Percentiles rank a stretch among this genome's conserved stretches.
Conservation (phyloP, 345 rosid species). For the Boechera divaricarpa region DNA sequence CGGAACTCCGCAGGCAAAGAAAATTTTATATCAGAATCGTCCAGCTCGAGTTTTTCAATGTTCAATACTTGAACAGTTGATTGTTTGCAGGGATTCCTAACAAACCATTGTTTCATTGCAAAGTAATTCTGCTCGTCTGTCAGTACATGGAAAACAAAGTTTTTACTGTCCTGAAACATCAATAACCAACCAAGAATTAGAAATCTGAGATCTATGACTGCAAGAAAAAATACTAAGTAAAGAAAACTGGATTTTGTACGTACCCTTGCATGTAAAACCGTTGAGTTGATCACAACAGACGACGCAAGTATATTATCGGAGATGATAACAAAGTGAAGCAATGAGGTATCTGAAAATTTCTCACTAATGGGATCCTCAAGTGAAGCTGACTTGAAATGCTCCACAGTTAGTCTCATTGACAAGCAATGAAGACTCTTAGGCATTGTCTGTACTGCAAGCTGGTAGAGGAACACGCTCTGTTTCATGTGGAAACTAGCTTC, state of each 20-base stretch:
- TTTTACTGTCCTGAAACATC: conserved; percentile 78
- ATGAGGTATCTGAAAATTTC: conserved; percentile 66
- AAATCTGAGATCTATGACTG: conserved; percentile 15
- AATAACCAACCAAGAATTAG: conserved; percentile 39
- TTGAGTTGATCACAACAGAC: conserved; percentile 90
- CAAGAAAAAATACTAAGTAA: conserved; percentile 24
- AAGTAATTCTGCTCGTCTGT: conserved; percentile 83
- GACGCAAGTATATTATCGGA: conserved; percentile 86
- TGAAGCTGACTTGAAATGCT: conserved; percentile 68
- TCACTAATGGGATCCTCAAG: conserved; percentile 50
- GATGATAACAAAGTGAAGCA: conserved; percentile 77
- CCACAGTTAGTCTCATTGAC: conserved; percentile 86
- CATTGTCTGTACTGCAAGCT: conserved; percentile 89
- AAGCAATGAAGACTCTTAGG: conserved; percentile 97
- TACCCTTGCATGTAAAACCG: conserved; percentile 73
- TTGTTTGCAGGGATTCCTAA: conserved; percentile 64
- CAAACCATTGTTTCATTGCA: conserved; percentile 92
- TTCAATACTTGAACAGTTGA: conserved; percentile 73
- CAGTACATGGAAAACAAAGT: conserved; percentile 85
- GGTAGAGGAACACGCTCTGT: conserved; percentile 80
- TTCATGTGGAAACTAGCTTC: conserved; percentile 91
- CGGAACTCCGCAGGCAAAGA: conserved; percentile 85
- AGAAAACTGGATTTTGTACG: conserved; percentile 26
- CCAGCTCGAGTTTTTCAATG: conserved; percentile 62
- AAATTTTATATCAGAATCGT: conserved; percentile 51